These are phyloP conservation scores for Wickerhamiella dianesei DNA, from an alignment of 805 yeast species.

Conservation along the genomic window DNA sequence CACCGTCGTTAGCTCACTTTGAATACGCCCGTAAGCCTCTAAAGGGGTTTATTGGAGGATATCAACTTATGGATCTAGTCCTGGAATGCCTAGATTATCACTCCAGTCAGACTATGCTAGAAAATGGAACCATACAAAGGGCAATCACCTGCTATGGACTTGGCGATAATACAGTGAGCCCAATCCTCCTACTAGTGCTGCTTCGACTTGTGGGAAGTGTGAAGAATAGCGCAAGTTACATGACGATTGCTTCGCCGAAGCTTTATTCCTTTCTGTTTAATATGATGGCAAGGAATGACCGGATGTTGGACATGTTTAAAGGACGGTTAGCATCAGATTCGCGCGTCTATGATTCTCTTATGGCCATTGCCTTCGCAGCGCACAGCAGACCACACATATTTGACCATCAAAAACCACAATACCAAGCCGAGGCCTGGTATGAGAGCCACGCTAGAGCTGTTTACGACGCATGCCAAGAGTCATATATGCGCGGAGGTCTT, in stretches of 20 bases:
- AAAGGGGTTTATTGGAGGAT: not conserved
- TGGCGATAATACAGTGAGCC: constrained; percentile 13
- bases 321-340: constrained; percentile 5
- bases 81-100: constrained; percentile 5
- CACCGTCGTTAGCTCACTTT: not conserved
- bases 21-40: not conserved
- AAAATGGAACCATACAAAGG: constrained; percentile 3
- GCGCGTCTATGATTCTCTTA: constrained; percentile 1
- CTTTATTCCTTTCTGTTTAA: not conserved
- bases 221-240: not conserved
- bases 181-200: constrained; percentile 20
- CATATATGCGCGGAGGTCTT: not conserved
- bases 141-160: not conserved
- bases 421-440: not conserved
- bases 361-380: constrained; percentile 6
- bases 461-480: not conserved
- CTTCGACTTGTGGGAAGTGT: constrained; percentile 8
- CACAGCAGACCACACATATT: constrained; percentile 2
- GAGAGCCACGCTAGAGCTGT: constrained; percentile 1
- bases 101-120: constrained; percentile 1
- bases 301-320: not conserved
- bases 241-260: not conserved
- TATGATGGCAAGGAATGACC: not conserved
- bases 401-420: not conserved
- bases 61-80: constrained; percentile 1